Evolutionary conservation across 2,329 filamentous ascomycete genomes (phyloP).

Genomic region (Hortaea werneckii): DNA sequence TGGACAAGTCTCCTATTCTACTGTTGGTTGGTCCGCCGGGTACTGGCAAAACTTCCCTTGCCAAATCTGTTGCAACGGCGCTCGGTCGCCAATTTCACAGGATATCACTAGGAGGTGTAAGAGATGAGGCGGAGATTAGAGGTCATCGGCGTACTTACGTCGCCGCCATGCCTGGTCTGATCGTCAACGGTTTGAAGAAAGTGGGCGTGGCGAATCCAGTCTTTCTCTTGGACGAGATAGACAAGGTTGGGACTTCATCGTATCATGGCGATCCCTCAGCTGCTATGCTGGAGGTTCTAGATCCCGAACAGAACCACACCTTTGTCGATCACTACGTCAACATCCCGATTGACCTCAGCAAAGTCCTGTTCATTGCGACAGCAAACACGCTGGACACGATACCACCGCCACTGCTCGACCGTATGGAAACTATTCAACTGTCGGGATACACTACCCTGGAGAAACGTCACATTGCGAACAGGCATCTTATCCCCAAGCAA

Average conservation of each 20-base stretch:
- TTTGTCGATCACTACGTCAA: conserved; percentile 96
- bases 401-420: conserved; percentile 81
- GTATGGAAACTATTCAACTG: conserved; percentile 92
- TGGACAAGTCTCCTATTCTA: conserved; percentile 92
- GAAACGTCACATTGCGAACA: conserved; percentile 87
- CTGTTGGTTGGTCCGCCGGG: conserved; percentile 88
- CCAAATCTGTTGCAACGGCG: conserved; percentile 83
- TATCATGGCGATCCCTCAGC: conserved; percentile 93
- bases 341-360: conserved; percentile 89
- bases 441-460: conserved; percentile 95
- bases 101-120: conserved; percentile 88
- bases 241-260: conserved; percentile 86
- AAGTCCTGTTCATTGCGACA: conserved; percentile 94
- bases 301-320: conserved; percentile 90
- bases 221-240: conserved; percentile 91
- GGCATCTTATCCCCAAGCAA: conserved; percentile 91
- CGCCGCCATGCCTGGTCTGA: conserved; percentile 93
- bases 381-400: conserved; percentile 94
- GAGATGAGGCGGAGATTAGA: conserved; percentile 93
- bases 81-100: conserved; percentile 92
- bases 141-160: conserved; percentile 94
- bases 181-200: conserved; percentile 90
- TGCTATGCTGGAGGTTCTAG: conserved; percentile 94
- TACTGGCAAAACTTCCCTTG: conserved; percentile 90
- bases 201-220: conserved; percentile 93